phyloP scores from a whole-genome alignment of 345 rosid genomes.

The Nasturtium officinale region DNA sequence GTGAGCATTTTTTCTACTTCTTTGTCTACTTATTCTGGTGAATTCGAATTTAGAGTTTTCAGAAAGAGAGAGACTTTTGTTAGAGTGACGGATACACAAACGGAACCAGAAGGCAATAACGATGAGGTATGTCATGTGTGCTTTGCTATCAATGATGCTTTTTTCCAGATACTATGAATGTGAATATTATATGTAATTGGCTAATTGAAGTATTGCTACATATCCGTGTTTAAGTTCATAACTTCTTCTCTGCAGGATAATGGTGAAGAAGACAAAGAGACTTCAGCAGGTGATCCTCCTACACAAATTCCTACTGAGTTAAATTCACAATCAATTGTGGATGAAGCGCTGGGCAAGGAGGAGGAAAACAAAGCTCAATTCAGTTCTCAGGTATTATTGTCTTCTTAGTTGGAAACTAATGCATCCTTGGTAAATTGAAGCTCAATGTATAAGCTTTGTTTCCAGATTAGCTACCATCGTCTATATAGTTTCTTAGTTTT shows the following conservation, averaged over 20 bases:
- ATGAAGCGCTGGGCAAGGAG: slow-evolving; percentile 43
- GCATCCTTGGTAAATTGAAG: not conserved
- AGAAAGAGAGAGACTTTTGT: slow-evolving; percentile 55
- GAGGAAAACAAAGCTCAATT: slow-evolving; percentile 49
- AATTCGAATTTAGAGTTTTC: slow-evolving; percentile 39
- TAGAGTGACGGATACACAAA: slow-evolving; percentile 66
- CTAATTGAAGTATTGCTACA: not conserved
- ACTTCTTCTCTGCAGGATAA: slow-evolving; percentile 49
- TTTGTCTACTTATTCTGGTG: slow-evolving; percentile 10
- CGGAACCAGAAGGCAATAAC: slow-evolving; percentile 72
- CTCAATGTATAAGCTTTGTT: not conserved
- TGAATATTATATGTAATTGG: not conserved
- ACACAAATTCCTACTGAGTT: slow-evolving; percentile 45
- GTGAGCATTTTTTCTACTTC: not conserved
- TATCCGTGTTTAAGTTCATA: not conserved
- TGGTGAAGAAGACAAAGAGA: slow-evolving; percentile 52
- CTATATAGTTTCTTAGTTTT: slow-evolving; percentile 15
- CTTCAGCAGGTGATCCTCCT: slow-evolving; percentile 43
- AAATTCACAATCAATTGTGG: slow-evolving; percentile 49
- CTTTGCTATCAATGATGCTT: not conserved
- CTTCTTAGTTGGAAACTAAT: slow-evolving; percentile 9
- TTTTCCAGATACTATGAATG: not conserved
- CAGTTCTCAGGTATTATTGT: slow-evolving; percentile 61
- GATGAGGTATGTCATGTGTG: slow-evolving; percentile 55
- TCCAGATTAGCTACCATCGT: not conserved